phyloP scores from a whole-genome alignment of 768 basidiomycete species.

The Lactarius deliciosus region DNA sequence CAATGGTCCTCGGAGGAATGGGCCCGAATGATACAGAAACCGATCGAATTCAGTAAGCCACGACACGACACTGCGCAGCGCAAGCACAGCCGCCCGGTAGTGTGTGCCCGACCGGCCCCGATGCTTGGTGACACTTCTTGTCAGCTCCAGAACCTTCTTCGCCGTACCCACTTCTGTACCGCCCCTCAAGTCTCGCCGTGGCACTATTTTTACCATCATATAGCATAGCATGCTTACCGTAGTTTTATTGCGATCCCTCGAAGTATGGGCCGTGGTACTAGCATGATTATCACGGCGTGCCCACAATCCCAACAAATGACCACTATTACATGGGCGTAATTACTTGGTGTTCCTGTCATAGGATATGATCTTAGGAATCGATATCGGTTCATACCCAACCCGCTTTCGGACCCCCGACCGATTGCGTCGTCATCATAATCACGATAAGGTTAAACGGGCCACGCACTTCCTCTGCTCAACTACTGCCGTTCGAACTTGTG shows the following conservation, averaged over 20 bases:
- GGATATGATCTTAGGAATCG: neutral
- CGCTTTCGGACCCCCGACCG: neutral
- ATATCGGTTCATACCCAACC: neutral
- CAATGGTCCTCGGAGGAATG: too few species aligned
- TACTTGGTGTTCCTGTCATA: neutral
- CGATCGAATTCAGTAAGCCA: neutral
- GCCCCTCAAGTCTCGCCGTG: neutral
- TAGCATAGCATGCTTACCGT: neutral
- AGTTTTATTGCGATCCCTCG: neutral
- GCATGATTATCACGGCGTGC: neutral
- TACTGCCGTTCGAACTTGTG: neutral
- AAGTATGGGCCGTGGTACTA: neutral
- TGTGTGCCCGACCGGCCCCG: neutral
- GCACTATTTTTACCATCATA: neutral
- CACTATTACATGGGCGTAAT: neutral
- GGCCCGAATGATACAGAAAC: neutral
- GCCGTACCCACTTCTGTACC: neutral
- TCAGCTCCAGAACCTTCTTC: conserved; percentile 3
- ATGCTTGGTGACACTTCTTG: neutral
- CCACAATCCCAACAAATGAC: neutral
- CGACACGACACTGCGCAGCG: neutral
- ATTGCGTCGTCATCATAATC: neutral
- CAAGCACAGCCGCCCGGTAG: neutral
- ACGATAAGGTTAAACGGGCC: neutral
- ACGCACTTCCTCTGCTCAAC: neutral